Percentiles rank a stretch among this genome's conserved stretches.
Conservation (phyloP, 495 filamentous ascomycete species). For the Hypoxylon rickii region DNA sequence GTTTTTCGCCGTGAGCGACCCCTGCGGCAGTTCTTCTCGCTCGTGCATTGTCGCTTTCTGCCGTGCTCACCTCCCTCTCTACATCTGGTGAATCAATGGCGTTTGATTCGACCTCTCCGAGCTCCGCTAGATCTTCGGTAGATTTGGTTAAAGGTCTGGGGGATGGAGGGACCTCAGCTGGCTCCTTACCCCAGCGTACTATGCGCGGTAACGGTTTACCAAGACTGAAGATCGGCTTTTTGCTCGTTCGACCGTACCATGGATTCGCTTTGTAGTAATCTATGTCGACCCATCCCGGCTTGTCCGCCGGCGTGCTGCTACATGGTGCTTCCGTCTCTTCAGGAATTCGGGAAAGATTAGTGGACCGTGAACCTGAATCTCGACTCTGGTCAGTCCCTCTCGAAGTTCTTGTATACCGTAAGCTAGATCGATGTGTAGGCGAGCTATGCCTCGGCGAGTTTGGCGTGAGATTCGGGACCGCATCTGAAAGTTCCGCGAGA, state of each 20-base stretch:
- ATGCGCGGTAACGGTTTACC: constrained; percentile 56
- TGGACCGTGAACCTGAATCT: not conserved
- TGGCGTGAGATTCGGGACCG: not conserved
- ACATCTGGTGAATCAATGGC: not conserved
- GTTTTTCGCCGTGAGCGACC: constrained; percentile 10
- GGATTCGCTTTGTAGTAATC: constrained; percentile 53
- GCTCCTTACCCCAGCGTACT: constrained; percentile 52
- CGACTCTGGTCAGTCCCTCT: not conserved
- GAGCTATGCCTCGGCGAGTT: not conserved
- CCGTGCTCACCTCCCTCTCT: not conserved
- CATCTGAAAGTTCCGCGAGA: constrained; percentile 1
- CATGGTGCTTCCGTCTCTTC: not conserved
- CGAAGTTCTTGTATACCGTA: not conserved
- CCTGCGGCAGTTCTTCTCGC: constrained; percentile 21
- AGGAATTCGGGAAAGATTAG: not conserved
- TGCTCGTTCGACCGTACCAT: constrained; percentile 46
- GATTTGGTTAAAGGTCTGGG: not conserved
- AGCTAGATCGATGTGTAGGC: too few species aligned
- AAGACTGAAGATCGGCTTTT: constrained; percentile 55
- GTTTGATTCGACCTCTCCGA: not conserved
- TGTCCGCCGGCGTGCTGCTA: not conserved
- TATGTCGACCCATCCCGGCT: constrained; percentile 9
- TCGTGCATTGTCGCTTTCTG: not conserved
- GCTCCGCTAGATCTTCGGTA: constrained; percentile 23
- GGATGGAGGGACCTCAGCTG: constrained; percentile 44